Evolutionary conservation across 1,139 yeast genomes (phyloP), one percentile per base, ranked within the genome.

Genomic region (Pichia sorboxylosa): DNA sequence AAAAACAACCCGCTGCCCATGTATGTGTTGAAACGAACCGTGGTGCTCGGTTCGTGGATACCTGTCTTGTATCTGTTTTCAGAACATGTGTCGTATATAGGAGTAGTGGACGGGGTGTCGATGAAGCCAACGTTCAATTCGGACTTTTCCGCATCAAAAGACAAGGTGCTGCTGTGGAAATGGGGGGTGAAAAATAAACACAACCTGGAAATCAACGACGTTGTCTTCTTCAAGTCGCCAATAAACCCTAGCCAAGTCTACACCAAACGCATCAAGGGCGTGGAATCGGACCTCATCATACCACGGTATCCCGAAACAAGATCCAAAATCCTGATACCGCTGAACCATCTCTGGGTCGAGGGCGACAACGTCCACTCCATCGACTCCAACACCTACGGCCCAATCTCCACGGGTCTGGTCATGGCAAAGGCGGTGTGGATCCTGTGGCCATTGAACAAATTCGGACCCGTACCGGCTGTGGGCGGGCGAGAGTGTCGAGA

Each of bases 301-400:
- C 73, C 94, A 2, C 61, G 77, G 36, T 58, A 66, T 20, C 74
- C 74, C 14, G 83, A 80, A 49, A 90, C 93, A 1, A 68, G 73
- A 47, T 58, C 64, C 2, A 59, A 61, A 27, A 74, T 78, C 7
- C 57, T 58, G 17, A 59, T 87, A 3, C 95, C 95, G 4, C 57
- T 82, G 36, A 79, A 76, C 47, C 97, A 87, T 51, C 47, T 83
- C 10, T 87, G 96, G 96, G 85, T 85, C 0, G 96, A 87, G 54
- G 97, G 97, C 4, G 97, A 87, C 52, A 85, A 84, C 63, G 32
- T 43, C 7, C 95, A 83, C 48, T 79, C 93, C 1, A 59, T 84
- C 4, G 96, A 85, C 55, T 76, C 90, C 30, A 84, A 84, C 51
- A 67, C 66, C 8, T 85, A 81, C 57, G 96, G 96, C 0, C 93